Conservation (phyloP, 140 eudicot genomes). For the Bidens hawaiensis region DNA sequence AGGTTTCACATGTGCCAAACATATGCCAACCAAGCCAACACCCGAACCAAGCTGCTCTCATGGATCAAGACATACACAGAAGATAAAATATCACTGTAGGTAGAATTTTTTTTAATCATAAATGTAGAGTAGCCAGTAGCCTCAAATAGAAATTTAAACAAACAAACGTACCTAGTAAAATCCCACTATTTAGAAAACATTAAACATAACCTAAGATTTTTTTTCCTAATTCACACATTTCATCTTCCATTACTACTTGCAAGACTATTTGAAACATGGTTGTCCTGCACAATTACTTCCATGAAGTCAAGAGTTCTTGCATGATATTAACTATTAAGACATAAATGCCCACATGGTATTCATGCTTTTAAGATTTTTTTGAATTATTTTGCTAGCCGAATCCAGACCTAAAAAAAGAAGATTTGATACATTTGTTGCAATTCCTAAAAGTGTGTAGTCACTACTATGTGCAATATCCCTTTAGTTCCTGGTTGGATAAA, state of each 20-base stretch:
- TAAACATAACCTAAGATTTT: conserved; percentile 4
- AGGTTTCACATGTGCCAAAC: conserved; percentile 69
- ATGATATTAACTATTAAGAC: not conserved
- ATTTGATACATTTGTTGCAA: not conserved
- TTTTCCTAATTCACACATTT: not conserved
- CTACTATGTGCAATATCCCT: not conserved
- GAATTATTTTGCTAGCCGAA: not conserved
- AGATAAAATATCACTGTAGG: conserved; percentile 4
- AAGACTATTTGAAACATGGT: not conserved
- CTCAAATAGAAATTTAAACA: not conserved
- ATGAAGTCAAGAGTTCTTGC: conserved; percentile 5
- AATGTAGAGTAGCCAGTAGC: not conserved
- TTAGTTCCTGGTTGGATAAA: not conserved
- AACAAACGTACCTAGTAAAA: no score
- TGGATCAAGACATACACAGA: conserved; percentile 1
- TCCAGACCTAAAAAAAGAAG: not conserved
- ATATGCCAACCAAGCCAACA: conserved; percentile 90
- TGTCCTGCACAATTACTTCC: conserved; percentile 11
- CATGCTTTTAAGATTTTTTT: not conserved
- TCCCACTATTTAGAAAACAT: not conserved
- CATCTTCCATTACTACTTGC: conserved; percentile 1
- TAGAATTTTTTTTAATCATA: not conserved
- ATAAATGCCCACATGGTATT: not conserved
- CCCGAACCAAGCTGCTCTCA: conserved; percentile 90
- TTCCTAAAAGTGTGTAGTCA: conserved; percentile 12